phyloP scores from a whole-genome alignment of 495 filamentous ascomycete species.

The Articulospora tetracladia region DNA sequence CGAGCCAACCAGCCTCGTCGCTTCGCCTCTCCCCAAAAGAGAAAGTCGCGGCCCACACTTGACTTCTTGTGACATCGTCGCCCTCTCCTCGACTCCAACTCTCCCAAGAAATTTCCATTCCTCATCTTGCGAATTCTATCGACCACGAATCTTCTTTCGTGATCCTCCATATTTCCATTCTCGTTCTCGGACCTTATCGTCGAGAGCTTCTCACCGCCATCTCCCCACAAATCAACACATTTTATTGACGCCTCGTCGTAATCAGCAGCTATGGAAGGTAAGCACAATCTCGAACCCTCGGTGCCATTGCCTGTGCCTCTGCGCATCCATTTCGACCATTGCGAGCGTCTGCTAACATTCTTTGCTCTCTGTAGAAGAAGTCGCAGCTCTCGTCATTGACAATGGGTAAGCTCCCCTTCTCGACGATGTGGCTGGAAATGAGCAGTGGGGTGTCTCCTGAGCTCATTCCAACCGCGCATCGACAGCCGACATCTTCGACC shows the following conservation, averaged over 20 bases:
- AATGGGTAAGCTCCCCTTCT: slow-evolving; percentile 82
- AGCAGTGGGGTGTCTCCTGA: slow-evolving; percentile 23
- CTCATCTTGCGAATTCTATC: slow-evolving; percentile 9
- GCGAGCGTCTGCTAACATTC: slow-evolving; percentile 47
- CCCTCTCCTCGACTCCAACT: slow-evolving; percentile 15
- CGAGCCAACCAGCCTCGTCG: slow-evolving; percentile 8
- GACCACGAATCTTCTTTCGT: slow-evolving; percentile 24
- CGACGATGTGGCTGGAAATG: slow-evolving; percentile 20
- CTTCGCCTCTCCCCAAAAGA: slow-evolving; percentile 14
- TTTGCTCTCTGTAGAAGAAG: slow-evolving; percentile 76
- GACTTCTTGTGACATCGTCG: slow-evolving; percentile 24
- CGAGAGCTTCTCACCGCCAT: slow-evolving; percentile 26
- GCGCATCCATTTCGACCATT: slow-evolving; percentile 30
- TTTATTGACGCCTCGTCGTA: slow-evolving; percentile 36
- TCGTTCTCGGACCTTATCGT: slow-evolving; percentile 25
- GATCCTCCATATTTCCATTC: slow-evolving; percentile 22
- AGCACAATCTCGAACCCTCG: slow-evolving; percentile 33
- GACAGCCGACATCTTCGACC: neutral
- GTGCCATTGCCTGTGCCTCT: slow-evolving; percentile 30
- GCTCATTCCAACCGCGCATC: neutral
- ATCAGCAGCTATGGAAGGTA: slow-evolving; percentile 75
- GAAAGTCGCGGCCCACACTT: slow-evolving; percentile 21
- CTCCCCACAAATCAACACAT: slow-evolving; percentile 28
- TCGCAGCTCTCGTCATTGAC: slow-evolving; percentile 99
- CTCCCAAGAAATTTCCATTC: slow-evolving; percentile 17